Evolutionary conservation across 345 rosid species (phyloP), one percentile per base, ranked within the genome.

Genomic region (Heritiera fomes): DNA sequence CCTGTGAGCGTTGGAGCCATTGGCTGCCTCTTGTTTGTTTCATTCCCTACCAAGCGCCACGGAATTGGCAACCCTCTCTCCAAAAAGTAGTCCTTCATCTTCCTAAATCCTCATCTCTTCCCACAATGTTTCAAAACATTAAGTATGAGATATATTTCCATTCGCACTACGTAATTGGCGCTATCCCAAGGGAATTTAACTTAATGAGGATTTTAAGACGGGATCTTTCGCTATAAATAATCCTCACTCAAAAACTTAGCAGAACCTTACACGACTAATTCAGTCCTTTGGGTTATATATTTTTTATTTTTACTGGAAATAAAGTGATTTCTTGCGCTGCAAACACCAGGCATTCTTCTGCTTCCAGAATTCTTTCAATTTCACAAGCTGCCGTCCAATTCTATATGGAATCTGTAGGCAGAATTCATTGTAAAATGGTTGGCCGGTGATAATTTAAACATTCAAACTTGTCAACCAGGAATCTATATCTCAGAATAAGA

Each of bases 51-150:
- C 38, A 86, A 86, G 72, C 96, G 97, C 63, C 93, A 92, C 64
- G 98, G 97, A 55, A 84, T 94, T 2, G 91, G 94, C 43, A 76
- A 80, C 46, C 98, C 97, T 12, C 84, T 93, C 1, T 84, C 89
- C 18, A 81, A 84, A 18, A 68, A 71, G 38, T 85, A 80, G 59
- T 17, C 38, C 7, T 70, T 30, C 8, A 28, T 52, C 20, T 52
- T 70, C 11, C 30, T 67, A 30, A 1, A 50, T 47, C 23, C 49
- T 38, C n/a, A n/a, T n/a, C n/a, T n/a, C n/a, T n/a, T n/a, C n/a
- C n/a, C n/a, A n/a, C n/a, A n/a, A n/a, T n/a, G n/a, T n/a, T n/a
- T n/a, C n/a, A n/a, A n/a, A n/a, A n/a, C n/a, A n/a, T n/a, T n/a
- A n/a, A n/a, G n/a, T n/a, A n/a, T n/a, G n/a, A n/a, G n/a, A n/a